These are phyloP conservation scores for Aspergillus novoparasiticus DNA, from an alignment of 2,329 filamentous ascomycete genomes.

Conservation along the genomic window DNA sequence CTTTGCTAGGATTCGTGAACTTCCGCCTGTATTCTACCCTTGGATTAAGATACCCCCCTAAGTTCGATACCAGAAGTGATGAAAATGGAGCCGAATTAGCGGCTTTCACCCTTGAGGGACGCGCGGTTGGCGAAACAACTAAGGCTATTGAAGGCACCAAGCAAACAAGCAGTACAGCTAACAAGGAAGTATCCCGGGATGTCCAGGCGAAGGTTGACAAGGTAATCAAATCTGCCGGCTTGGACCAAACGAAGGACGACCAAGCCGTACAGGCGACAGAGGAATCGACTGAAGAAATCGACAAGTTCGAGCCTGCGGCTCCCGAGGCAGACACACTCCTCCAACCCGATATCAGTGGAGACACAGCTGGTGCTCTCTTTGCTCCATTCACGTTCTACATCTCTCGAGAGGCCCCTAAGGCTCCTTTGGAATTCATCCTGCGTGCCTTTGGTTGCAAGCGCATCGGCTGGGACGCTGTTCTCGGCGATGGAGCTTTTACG, in stretches of 20 bases:
- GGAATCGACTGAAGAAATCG: slow-evolving; percentile 66
- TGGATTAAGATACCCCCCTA: slow-evolving; percentile 92
- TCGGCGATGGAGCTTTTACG: slow-evolving; percentile 91
- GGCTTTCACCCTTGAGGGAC: slow-evolving; percentile 87
- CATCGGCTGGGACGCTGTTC: slow-evolving; percentile 88
- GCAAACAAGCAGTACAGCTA: slow-evolving; percentile 53
- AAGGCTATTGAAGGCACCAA: slow-evolving; percentile 57
- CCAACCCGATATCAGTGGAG: slow-evolving; percentile 71
- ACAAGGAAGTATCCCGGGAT: slow-evolving; percentile 67
- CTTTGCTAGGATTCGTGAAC: slow-evolving; percentile 92
- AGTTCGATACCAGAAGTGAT: slow-evolving; percentile 84
- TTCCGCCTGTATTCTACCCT: slow-evolving; percentile 90
- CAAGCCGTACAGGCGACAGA: slow-evolving; percentile 50
- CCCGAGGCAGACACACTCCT: slow-evolving; percentile 82
- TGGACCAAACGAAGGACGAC: slow-evolving; percentile 46
- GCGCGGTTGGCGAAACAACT: slow-evolving; percentile 53
- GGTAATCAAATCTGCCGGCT: slow-evolving; percentile 45
- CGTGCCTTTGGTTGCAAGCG: slow-evolving; percentile 94
- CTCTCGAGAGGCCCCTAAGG: slow-evolving; percentile 88
- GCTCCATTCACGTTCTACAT: slow-evolving; percentile 88
- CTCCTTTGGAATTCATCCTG: slow-evolving; percentile 88
- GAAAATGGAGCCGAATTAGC: slow-evolving; percentile 86
- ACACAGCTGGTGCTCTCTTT: slow-evolving; percentile 75
- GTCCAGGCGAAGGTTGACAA: slow-evolving; percentile 68
- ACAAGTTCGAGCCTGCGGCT: slow-evolving; percentile 86